A percentile compares a stretch with the other conserved stretches of the same genome.
Conservation (phyloP, 176 grass and related monocot species). For the Aegilops umbellulata region DNA sequence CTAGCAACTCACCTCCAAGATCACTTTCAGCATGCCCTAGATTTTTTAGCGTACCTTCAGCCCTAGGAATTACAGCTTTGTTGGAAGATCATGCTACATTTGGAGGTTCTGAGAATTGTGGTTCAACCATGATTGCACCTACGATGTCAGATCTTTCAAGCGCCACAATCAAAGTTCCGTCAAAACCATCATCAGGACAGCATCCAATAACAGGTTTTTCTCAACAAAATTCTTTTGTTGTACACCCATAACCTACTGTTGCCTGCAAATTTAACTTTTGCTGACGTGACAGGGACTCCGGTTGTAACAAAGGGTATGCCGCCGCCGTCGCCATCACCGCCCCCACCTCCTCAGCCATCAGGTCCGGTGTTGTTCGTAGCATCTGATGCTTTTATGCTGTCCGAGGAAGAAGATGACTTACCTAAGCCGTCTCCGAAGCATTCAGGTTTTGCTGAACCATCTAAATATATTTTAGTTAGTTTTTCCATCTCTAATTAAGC, state of each 20-base stretch:
- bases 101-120: slow-evolving; percentile 19
- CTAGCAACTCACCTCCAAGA: slow-evolving; percentile 37
- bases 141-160: slow-evolving; percentile 9
- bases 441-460: slow-evolving; percentile 32
- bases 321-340: background rate
- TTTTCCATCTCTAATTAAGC: slow-evolving; percentile 31
- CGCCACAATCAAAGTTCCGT: slow-evolving; percentile 6
- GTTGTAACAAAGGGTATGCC: slow-evolving; percentile 9
- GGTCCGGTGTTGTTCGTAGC: background rate
- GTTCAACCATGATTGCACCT: slow-evolving; percentile 32
- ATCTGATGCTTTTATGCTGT: slow-evolving; percentile 12
- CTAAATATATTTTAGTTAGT: background rate
- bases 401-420: background rate
- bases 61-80: slow-evolving; percentile 74
- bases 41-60: slow-evolving; percentile 58
- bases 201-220: slow-evolving; percentile 35
- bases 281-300: slow-evolving; percentile 23
- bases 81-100: slow-evolving; percentile 63
- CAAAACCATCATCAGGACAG: slow-evolving; percentile 26
- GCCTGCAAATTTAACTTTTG: slow-evolving; percentile 12
- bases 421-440: slow-evolving; percentile 16
- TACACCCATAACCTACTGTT: slow-evolving; percentile 23
- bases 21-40: slow-evolving; percentile 50
- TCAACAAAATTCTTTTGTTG: slow-evolving; percentile 7
- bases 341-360: background rate